phyloP scores from a whole-genome alignment of 208 protist species.

The Acanthamoeba divionensis region DNA sequence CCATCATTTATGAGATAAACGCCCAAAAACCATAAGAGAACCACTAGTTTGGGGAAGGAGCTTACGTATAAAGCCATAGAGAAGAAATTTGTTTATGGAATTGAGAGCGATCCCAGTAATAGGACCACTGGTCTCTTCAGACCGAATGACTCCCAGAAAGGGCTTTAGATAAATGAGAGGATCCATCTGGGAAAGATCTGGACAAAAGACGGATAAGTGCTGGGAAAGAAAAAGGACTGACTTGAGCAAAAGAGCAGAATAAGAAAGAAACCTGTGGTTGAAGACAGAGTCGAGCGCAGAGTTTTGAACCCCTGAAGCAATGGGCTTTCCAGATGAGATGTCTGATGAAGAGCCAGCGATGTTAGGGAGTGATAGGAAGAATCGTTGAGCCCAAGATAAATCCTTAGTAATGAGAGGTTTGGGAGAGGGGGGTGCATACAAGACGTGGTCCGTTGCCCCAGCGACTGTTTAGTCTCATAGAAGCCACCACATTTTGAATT shows the following conservation, averaged over 20 bases:
- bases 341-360: background rate
- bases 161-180: constrained; percentile 63
- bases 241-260: background rate
- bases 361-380: too few relatives aligned
- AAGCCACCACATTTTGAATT: constrained; percentile 37
- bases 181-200: constrained; percentile 60
- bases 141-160: constrained; percentile 66
- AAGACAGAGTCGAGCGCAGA: background rate
- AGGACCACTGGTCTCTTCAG: constrained; percentile 66
- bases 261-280: background rate
- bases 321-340: background rate
- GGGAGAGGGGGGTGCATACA: background rate
- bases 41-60: background rate
- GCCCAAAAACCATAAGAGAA: constrained; percentile 7
- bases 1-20: background rate
- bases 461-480: background rate
- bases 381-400: too few relatives aligned
- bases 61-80: constrained; percentile 34
- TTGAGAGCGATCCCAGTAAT: constrained; percentile 69
- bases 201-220: background rate
- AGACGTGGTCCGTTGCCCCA: background rate
- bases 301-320: constrained; percentile 30
- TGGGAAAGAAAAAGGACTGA: background rate
- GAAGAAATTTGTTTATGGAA: constrained; percentile 66
- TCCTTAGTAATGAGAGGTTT: background rate